A percentile compares a stretch with the other conserved stretches of the same genome.
These are phyloP conservation scores for Stachybotrys chlorohalonatus DNA, from an alignment of 2,329 filamentous ascomycete species.

Conservation along the genomic window DNA sequence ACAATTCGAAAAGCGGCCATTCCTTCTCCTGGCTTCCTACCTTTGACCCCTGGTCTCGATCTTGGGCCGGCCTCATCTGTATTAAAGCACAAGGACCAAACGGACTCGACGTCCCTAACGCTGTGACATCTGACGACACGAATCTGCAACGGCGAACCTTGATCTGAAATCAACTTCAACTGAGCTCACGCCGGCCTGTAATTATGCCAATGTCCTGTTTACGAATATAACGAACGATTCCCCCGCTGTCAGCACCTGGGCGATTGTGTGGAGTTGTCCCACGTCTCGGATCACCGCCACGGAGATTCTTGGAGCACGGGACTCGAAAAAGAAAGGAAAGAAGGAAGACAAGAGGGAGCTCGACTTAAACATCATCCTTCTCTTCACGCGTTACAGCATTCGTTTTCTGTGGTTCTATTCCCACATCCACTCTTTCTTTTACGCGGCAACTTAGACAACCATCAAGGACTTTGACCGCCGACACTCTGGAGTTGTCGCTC, in stretches of 20 bases:
- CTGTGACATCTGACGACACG: background rate
- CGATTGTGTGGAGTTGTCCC: slow-evolving; percentile 13
- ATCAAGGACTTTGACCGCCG: slow-evolving; percentile 5
- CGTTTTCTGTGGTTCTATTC: slow-evolving; percentile 17
- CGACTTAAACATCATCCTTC: background rate
- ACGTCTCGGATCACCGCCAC: slow-evolving; percentile 8
- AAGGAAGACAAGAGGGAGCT: background rate
- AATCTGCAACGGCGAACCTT: background rate
- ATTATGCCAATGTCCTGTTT: slow-evolving; percentile 20
- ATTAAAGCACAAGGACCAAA: background rate
- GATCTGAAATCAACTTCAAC: background rate
- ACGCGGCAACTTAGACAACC: slow-evolving; percentile 4
- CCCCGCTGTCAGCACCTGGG: slow-evolving; percentile 11
- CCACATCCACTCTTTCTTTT: slow-evolving; percentile 10
- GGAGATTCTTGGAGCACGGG: background rate
- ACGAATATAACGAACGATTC: slow-evolving; percentile 19
- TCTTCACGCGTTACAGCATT: slow-evolving; percentile 20
- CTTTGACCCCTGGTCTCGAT: background rate
- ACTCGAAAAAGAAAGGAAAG: background rate
- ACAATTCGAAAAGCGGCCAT: slow-evolving; percentile 5
- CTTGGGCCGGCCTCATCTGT: background rate
- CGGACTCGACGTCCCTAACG: background rate
- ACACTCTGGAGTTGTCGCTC: slow-evolving; percentile 10
- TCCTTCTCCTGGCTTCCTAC: slow-evolving; percentile 1
- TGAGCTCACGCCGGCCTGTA: background rate